phyloP scores from a whole-genome alignment of 768 basidiomycete genomes.

The button mushroom (Agaricus bisporus) region DNA sequence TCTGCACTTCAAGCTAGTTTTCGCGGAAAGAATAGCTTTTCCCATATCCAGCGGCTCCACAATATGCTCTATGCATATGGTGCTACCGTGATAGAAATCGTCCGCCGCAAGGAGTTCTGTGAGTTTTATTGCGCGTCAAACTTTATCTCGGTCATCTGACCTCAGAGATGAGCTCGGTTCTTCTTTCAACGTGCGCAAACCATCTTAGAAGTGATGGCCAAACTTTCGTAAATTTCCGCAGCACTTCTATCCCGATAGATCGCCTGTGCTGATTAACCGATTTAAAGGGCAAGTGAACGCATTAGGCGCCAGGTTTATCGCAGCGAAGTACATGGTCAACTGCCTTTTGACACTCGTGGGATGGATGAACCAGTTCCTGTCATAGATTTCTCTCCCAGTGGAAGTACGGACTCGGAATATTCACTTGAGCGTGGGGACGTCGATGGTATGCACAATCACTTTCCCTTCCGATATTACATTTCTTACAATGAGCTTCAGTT shows the following conservation, averaged over 20 bases:
- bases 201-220: slow-evolving; percentile 83
- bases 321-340: slow-evolving; percentile 74
- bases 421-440: slow-evolving; percentile 69
- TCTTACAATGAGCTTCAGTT: slow-evolving; percentile 29
- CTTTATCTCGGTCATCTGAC: not conserved
- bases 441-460: slow-evolving; percentile 44
- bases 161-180: slow-evolving; percentile 49
- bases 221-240: slow-evolving; percentile 62
- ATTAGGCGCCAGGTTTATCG: slow-evolving; percentile 84
- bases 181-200: slow-evolving; percentile 77
- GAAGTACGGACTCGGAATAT: slow-evolving; percentile 56
- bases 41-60: slow-evolving; percentile 87
- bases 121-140: slow-evolving; percentile 19
- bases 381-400: slow-evolving; percentile 74
- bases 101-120: slow-evolving; percentile 88
- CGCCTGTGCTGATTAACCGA: not conserved
- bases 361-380: slow-evolving; percentile 77
- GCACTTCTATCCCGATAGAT: not conserved
- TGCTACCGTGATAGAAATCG: slow-evolving; percentile 85
- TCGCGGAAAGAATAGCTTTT: slow-evolving; percentile 73
- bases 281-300: slow-evolving; percentile 60
- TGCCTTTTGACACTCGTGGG: slow-evolving; percentile 81
- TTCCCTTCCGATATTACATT: slow-evolving; percentile 7
- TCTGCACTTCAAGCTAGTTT: slow-evolving; percentile 65
- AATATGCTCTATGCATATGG: slow-evolving; percentile 90